Conservation (phyloP, 1,139 yeast genomes). For the Pichia sp. region DNA sequence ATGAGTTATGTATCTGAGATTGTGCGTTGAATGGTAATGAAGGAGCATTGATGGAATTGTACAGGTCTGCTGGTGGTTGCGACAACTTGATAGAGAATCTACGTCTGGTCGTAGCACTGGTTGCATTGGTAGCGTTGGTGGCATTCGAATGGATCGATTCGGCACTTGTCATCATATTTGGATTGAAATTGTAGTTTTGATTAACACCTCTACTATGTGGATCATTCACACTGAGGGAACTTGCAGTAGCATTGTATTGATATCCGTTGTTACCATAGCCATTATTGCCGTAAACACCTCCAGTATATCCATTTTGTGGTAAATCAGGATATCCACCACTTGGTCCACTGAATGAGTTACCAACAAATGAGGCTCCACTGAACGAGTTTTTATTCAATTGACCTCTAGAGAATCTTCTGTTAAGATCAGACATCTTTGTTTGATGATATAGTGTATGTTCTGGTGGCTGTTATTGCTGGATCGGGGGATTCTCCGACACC, state of each 20-base stretch:
- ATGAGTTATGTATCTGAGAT: constrained; percentile 9
- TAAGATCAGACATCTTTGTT: constrained; percentile 12
- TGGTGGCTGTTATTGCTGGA: too few relatives aligned
- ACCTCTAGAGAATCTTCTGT: constrained; percentile 9
- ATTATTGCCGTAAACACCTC: not conserved
- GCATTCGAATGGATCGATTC: constrained; percentile 14
- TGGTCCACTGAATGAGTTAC: not conserved
- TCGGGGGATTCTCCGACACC: too few relatives aligned
- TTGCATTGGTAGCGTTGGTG: constrained; percentile 16
- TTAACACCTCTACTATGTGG: constrained; percentile 4
- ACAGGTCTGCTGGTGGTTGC: constrained; percentile 9
- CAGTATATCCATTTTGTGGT: not conserved
- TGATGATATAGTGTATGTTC: too few relatives aligned
- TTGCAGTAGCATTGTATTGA: not conserved
- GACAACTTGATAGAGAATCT: constrained; percentile 19
- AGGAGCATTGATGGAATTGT: constrained; percentile 7
- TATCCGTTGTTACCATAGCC: not conserved
- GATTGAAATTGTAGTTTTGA: not conserved
- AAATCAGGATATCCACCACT: not conserved
- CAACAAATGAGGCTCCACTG: too few relatives aligned
- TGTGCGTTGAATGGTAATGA: constrained; percentile 16
- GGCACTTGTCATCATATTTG: constrained; percentile 5
- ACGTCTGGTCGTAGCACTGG: constrained; percentile 14
- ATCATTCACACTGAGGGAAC: constrained; percentile 12
- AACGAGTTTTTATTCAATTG: constrained; percentile 2